These are phyloP conservation scores for Annulohypoxylon moriforme DNA, from an alignment of 495 filamentous ascomycete species.

Conservation along the genomic window DNA sequence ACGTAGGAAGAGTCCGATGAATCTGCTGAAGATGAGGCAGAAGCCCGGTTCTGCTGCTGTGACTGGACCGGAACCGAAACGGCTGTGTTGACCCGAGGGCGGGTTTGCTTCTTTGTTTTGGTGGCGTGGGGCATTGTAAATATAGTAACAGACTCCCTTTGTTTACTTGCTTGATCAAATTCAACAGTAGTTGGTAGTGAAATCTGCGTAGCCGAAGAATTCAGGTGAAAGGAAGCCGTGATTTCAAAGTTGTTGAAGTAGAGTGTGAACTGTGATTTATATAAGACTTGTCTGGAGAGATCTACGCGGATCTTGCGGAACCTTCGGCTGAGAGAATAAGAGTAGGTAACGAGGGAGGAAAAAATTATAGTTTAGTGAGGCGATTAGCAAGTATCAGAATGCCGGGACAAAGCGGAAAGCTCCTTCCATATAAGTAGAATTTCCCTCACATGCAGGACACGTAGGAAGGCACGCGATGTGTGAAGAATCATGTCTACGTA, in stretches of 20 bases:
- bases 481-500: neutral
- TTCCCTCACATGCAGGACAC: neutral
- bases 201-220: neutral
- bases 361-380: neutral
- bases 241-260: neutral
- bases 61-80: constrained; percentile 13
- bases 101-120: constrained; percentile 23
- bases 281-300: neutral
- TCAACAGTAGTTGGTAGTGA: neutral
- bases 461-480: neutral
- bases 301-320: neutral
- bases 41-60: constrained; percentile 6
- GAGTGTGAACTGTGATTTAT: neutral
- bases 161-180: neutral
- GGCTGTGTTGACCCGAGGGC: constrained; percentile 16
- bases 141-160: neutral
- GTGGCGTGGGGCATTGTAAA: constrained; percentile 29
- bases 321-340: neutral
- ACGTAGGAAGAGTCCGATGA: neutral
- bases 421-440: neutral
- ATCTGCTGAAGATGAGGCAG: constrained; percentile 4
- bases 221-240: neutral
- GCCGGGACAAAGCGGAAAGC: neutral
- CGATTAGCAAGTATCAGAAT: neutral
- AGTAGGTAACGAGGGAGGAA: neutral